phyloP scores from a whole-genome alignment of 768 basidiomycete genomes.

The Neoboletus brunneissimus region DNA sequence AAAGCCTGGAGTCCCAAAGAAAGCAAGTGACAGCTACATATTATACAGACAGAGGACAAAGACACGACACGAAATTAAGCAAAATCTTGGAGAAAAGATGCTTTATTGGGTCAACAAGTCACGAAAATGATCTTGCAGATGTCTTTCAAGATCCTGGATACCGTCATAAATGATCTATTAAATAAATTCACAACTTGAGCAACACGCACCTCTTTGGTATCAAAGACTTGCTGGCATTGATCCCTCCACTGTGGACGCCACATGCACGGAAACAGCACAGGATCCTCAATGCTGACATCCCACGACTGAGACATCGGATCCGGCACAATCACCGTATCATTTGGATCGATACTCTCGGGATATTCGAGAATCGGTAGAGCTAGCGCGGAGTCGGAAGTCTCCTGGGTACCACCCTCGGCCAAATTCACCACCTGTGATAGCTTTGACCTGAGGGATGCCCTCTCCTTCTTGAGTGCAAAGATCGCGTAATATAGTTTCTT shows the following conservation, averaged over 20 bases:
- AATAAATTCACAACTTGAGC: background rate
- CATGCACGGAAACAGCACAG: slow-evolving; percentile 24
- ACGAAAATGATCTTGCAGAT: slow-evolving; percentile 21
- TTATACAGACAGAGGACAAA: background rate
- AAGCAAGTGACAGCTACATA: background rate
- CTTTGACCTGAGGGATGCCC: slow-evolving; percentile 18
- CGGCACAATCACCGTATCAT: slow-evolving; percentile 12
- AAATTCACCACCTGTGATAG: slow-evolving; percentile 1
- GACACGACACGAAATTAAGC: background rate
- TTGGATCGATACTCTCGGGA: slow-evolving; percentile 20
- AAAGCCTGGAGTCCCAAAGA: background rate
- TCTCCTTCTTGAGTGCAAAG: slow-evolving; percentile 22
- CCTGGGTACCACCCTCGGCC: slow-evolving; percentile 3
- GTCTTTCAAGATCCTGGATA: slow-evolving; percentile 26
- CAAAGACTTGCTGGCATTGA: slow-evolving; percentile 28
- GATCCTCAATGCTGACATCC: slow-evolving; percentile 17
- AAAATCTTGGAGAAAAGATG: background rate
- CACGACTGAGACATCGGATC: background rate
- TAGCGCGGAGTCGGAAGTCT: background rate
- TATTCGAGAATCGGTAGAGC: background rate
- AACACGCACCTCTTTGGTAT: slow-evolving; percentile 29
- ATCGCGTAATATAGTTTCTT: slow-evolving; percentile 19
- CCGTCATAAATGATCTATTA: background rate
- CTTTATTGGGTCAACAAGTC: slow-evolving; percentile 4
- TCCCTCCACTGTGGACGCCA: slow-evolving; percentile 29